Base-by-base conservation (phyloP, 2,329 filamentous ascomycete species). In the Diplodia sapinea region DNA sequence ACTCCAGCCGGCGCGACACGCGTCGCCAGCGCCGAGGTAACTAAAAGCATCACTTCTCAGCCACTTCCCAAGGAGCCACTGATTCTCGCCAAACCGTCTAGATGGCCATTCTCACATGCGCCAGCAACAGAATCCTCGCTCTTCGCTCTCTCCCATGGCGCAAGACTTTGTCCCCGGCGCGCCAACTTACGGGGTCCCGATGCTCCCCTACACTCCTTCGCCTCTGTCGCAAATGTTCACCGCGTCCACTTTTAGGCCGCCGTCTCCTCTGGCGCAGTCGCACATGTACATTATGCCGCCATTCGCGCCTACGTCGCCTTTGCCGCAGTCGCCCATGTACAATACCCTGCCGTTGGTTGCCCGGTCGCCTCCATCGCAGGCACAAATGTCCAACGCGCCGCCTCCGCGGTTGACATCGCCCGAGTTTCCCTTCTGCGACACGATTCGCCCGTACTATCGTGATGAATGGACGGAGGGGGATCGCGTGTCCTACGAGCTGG, bases 131-230 rank as follows among this genome's bases (percentile, higher is more conserved):
- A 23, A 26, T 20, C 20, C 15, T 4, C 56, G 11, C 8, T 61
- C 26, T 5, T 49, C 15, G 13, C 56, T 61, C 36, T 61, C 56
- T 23, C 56, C 56, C 8, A 61, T 29, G 23, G 56, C 56, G 12
- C 38, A n/a, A 7, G 56, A 47, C 20, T 61, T 61, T 20, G 38
- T 61, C n/a, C 56, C 55, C 11, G 20, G 36, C 36, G 55, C 55
- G 15, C 20, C 36, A 3, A 17, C 9, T 11, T 26, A 26, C 26
- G n/a, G 13, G 15, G 12, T 3, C n/a, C 13, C 56, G 6, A 33
- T 33, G 38, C 13, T n/a, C 26, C 20, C 23, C 1, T 47, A 61
- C 56, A 23, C 54, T 15, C 12, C 55, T 4, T 59, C 55, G 36
- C 55, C 55, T n/a, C 31, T 33, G 33, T 36, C 33, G 11, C 33